Conservation (phyloP, 2,329 filamentous ascomycete species). For the Neospermospora avenae region DNA sequence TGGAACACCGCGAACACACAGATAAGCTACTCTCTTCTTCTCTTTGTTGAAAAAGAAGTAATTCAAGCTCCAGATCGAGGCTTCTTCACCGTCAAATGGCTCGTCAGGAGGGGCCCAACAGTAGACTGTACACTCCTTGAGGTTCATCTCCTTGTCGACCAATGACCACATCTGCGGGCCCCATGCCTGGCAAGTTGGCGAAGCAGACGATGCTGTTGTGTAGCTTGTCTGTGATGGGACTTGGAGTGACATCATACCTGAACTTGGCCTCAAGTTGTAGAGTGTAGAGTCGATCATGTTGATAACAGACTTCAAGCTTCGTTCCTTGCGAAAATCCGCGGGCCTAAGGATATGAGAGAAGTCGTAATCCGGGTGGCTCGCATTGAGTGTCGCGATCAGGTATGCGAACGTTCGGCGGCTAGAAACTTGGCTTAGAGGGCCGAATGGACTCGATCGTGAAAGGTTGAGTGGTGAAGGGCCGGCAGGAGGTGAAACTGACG, state of each 20-base stretch:
- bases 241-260: conserved; percentile 37
- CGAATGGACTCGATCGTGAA: conserved; percentile 86
- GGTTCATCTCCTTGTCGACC: conserved; percentile 90
- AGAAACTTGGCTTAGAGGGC: conserved; percentile 80
- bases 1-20: conserved; percentile 87
- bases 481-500: conserved; percentile 80
- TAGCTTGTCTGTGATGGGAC: conserved; percentile 39
- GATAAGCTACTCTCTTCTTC: conserved; percentile 87
- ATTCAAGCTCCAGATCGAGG: conserved; percentile 90
- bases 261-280: conserved; percentile 74
- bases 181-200: conserved; percentile 63
- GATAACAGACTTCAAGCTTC: conserved; percentile 76
- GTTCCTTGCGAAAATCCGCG: conserved; percentile 83
- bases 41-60: conserved; percentile 98
- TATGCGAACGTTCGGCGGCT: conserved; percentile 93
- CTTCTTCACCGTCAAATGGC: conserved; percentile 87
- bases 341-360: conserved; percentile 91
- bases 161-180: conserved; percentile 87
- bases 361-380: conserved; percentile 93
- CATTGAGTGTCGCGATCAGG: conserved; percentile 92
- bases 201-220: conserved; percentile 37
- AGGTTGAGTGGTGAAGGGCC: conserved; percentile 65
- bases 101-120: conserved; percentile 87
- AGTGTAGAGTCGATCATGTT: conserved; percentile 83
- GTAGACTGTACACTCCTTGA: conserved; percentile 86